Evolutionary conservation across 2,329 filamentous ascomycete genomes (phyloP), one percentile per base, ranked within the genome.

Genomic region (Trichoderma aggressivum): DNA sequence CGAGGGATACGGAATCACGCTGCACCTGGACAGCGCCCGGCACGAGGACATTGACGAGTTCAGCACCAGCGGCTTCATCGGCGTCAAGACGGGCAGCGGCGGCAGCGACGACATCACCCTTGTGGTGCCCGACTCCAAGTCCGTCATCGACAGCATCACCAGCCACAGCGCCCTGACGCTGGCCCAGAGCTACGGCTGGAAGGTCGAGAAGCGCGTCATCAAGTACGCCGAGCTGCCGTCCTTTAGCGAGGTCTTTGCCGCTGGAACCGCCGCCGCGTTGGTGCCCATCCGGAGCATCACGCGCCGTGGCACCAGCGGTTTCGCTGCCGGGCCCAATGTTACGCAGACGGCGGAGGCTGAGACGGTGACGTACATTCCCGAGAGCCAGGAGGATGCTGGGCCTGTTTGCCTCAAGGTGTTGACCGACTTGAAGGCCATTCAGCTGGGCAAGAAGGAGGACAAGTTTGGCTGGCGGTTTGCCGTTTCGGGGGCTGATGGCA

Each of bases 261-360:
- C 94, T 3, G 95, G 95, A 1, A 98, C 95, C 0, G 95, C 95
- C 0, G 95, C 94, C 0, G 93, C 93, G 0, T 86, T 99, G 68
- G 94, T 98, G 3, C 95, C 95, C 1, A 96, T 98, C 81, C 92
- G 92, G 73, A 96, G 92, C 75, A 97, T 98, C 80, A 96, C 93
- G 3, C 89, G 94, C 77, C 87, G 85, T 56, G 73, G 82, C 59
- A 73, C 64, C 16, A 59, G 12, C 18, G 65, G 55, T 4, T 74
- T 79, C 21, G 75, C 82, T 1, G 77, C 80, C 5, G 81, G 82
- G 16, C 74, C 82, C 14, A 79, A 81, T 50, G 84, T 83, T 21
- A 78, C 79, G 11, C 81, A 80, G 66, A 75, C 71, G 7, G 74
- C 70, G 3, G 60, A 32, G 21, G 75, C 75, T 1, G 87, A 91